These are phyloP conservation scores for Hansenula lynferdii DNA, from an alignment of 1,139 yeast species.

Conservation along the genomic window DNA sequence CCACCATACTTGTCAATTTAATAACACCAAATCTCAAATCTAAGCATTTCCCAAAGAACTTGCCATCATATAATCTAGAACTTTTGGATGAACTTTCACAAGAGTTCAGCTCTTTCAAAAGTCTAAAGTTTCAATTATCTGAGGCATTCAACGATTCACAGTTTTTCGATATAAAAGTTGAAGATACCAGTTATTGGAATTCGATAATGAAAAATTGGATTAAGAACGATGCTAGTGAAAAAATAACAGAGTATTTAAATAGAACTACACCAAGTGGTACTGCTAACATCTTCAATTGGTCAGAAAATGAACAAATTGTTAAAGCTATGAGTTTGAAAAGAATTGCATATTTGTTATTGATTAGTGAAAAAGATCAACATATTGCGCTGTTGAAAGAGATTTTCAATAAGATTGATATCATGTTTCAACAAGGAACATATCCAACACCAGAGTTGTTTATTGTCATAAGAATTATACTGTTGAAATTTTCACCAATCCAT, in stretches of 20 bases:
- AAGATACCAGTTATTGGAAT: constrained; percentile 42
- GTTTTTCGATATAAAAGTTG: constrained; percentile 35
- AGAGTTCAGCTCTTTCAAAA: constrained; percentile 32
- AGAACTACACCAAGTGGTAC: constrained; percentile 42
- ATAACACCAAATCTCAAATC: constrained; percentile 42
- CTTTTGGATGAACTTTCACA: constrained; percentile 38
- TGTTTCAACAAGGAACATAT: constrained; percentile 27
- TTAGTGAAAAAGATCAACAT: constrained; percentile 42
- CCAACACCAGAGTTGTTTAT: constrained; percentile 38
- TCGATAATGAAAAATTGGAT: constrained; percentile 53
- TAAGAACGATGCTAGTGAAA: constrained; percentile 47
- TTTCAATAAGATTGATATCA: constrained; percentile 42
- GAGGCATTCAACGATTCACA: constrained; percentile 47
- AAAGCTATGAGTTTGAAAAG: constrained; percentile 49
- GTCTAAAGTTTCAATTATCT: constrained; percentile 47
- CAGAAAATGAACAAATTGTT: constrained; percentile 60
- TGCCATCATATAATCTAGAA: constrained; percentile 32
- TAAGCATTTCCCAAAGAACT: constrained; percentile 30
- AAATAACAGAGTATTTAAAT: constrained; percentile 49
- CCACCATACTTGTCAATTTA: constrained; percentile 40
- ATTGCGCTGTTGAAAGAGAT: constrained; percentile 39
- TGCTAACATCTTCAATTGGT: constrained; percentile 59
- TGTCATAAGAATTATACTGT: constrained; percentile 56
- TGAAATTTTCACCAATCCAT: constrained; percentile 61
- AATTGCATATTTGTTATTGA: constrained; percentile 55